Evolutionary conservation across 2,329 filamentous ascomycete genomes (phyloP).

Genomic region (Sporothrix curviconia): DNA sequence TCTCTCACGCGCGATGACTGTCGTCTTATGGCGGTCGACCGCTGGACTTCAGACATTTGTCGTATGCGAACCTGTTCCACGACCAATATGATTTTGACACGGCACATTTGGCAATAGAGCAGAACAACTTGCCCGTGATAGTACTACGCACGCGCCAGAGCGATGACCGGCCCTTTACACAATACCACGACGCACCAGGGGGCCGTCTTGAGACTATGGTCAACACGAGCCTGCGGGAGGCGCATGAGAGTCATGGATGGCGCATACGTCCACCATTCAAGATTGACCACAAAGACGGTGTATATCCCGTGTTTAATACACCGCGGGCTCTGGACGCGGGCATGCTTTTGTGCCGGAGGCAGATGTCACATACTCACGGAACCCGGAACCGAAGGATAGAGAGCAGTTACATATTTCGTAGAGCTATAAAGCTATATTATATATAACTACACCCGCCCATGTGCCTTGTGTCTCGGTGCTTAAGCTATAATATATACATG

Average conservation of each 20-base stretch:
- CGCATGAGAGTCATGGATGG: constrained; percentile 5
- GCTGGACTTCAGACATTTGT: constrained; percentile 4
- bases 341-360: neutral
- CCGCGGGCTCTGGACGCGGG: neutral
- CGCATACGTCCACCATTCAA: neutral
- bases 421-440: neutral
- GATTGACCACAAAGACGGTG: constrained; percentile 7
- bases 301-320: constrained; percentile 4
- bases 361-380: constrained; percentile 7
- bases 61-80: constrained; percentile 6
- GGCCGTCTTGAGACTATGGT: neutral
- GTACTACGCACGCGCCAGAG: constrained; percentile 7
- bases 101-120: neutral
- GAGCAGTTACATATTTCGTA: constrained; percentile 1
- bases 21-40: constrained; percentile 8
- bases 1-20: neutral
- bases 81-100: neutral
- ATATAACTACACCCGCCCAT: neutral
- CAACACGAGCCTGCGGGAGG: constrained; percentile 4
- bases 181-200: neutral
- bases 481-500: neutral
- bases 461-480: neutral
- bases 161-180: constrained; percentile 2
- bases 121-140: constrained; percentile 6
- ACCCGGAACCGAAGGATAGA: neutral